phyloP scores from a whole-genome alignment of 257 asterid genomes.

The Striga asiatica region DNA sequence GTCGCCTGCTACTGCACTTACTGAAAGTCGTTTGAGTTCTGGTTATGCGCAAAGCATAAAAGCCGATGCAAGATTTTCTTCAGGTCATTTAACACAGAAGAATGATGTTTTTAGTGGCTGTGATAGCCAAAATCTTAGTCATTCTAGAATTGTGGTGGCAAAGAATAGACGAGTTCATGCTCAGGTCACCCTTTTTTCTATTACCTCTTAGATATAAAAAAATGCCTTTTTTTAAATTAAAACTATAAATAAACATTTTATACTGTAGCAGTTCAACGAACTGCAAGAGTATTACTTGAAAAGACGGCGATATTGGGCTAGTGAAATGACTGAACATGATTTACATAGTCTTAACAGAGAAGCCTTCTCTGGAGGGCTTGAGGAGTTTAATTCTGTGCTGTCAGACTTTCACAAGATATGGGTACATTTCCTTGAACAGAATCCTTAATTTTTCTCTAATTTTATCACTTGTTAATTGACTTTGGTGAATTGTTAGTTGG shows the following conservation, averaged over 20 bases:
- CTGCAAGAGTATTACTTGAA: conserved; percentile 81
- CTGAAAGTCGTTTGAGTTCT: conserved; percentile 31
- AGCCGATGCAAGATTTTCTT: conserved; percentile 45
- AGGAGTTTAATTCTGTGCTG: conserved; percentile 64
- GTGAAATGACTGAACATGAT: conserved; percentile 26
- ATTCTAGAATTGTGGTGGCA: conserved; percentile 46
- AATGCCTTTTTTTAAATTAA: too few species aligned
- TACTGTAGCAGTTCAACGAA: conserved; percentile 47
- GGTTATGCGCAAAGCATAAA: conserved; percentile 29
- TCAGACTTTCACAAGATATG: conserved; percentile 68
- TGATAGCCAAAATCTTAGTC: conserved; percentile 44
- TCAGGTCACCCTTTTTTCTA: conserved; percentile 57
- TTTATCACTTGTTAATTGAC: too few species aligned
- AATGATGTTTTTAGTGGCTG: conserved; percentile 46
- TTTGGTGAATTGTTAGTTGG: too few species aligned
- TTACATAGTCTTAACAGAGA: conserved; percentile 29
- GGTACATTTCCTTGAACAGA: conserved; percentile 27
- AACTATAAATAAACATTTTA: too few species aligned
- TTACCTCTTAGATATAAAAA: too few species aligned
- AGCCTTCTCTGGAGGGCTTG: conserved; percentile 60
- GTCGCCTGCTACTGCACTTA: too few species aligned
- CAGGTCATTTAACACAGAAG: conserved; percentile 31
- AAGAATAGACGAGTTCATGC: conserved; percentile 70
- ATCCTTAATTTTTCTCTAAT: too few species aligned
- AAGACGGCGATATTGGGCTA: conserved; percentile 49